Evolutionary conservation across 2,329 filamentous ascomycete species (phyloP).

Genomic region (Ceratocystis papillata): DNA sequence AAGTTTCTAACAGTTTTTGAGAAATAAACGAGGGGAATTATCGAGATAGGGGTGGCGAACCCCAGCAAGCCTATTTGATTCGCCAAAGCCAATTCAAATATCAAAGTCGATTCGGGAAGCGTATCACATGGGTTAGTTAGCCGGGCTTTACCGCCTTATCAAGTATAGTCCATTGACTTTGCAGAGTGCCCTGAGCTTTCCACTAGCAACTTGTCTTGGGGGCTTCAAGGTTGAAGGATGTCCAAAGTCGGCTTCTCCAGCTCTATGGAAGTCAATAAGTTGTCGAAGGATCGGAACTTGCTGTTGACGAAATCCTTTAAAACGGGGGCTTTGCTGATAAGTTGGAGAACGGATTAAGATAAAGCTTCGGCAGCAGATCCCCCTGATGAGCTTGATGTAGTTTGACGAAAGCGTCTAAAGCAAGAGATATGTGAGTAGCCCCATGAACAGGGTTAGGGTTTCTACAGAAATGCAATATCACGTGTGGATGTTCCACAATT

Average conservation of each 20-base stretch:
- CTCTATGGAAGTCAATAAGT: not conserved
- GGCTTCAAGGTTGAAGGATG: not conserved
- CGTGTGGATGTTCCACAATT: no score
- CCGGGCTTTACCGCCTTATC: constrained; percentile 9
- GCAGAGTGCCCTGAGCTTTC: not conserved
- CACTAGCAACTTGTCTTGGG: not conserved
- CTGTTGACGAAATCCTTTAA: not conserved
- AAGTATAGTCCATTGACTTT: not conserved
- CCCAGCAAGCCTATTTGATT: not conserved
- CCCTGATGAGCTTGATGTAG: no score
- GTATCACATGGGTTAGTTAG: not conserved
- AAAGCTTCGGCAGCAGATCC: no score
- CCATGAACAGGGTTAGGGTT: no score
- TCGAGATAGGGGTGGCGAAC: not conserved
- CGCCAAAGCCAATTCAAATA: not conserved
- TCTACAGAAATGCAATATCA: no score
- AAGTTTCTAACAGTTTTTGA: no score
- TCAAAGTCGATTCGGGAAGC: not conserved
- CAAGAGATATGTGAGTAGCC: no score
- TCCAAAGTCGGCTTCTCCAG: not conserved
- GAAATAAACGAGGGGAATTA: no score
- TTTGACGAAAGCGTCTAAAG: no score
- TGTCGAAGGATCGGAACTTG: not conserved
- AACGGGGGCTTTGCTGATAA: not conserved
- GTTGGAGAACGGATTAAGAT: no score